These are phyloP conservation scores for Colletotrichum brevisporum DNA, from an alignment of 2,329 filamentous ascomycete genomes.

Conservation along the genomic window DNA sequence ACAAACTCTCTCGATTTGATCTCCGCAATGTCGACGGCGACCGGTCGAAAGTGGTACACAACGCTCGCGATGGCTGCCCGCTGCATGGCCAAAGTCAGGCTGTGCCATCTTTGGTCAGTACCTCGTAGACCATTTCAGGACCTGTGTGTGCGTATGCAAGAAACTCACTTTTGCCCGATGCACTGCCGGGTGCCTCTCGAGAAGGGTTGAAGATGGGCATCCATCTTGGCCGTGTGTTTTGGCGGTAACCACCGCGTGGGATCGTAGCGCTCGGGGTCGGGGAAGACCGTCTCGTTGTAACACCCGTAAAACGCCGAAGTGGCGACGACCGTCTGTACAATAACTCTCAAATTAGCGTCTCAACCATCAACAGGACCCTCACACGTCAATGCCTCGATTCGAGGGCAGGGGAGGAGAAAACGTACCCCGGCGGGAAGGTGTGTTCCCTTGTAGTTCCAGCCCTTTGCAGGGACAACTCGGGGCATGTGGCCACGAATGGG, in stretches of 20 bases:
- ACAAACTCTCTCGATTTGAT: conserved; percentile 17
- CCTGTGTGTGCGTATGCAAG: neutral
- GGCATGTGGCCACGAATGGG: conserved; percentile 34
- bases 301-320: conserved; percentile 24
- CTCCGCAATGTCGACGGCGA: neutral
- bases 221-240: conserved; percentile 6
- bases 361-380: neutral
- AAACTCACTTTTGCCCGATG: conserved; percentile 30
- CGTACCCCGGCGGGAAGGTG: conserved; percentile 26
- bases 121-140: neutral
- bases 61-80: conserved; percentile 2
- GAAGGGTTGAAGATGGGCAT: conserved; percentile 28
- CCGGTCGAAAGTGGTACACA: conserved; percentile 2
- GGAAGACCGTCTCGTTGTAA: conserved; percentile 20
- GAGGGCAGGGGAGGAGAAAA: neutral
- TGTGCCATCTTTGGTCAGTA: conserved; percentile 1
- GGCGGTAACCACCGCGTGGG: conserved; percentile 16
- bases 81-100: conserved; percentile 19
- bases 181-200: conserved; percentile 27
- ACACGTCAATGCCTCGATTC: no score
- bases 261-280: conserved; percentile 14
- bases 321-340: conserved; percentile 10
- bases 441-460: conserved; percentile 16
- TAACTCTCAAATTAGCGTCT: neutral
- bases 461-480: conserved; percentile 18